These are phyloP conservation scores for Endogone sp. DNA, from an alignment of 192 early-diverging fungal genomes.

Conservation along the genomic window DNA sequence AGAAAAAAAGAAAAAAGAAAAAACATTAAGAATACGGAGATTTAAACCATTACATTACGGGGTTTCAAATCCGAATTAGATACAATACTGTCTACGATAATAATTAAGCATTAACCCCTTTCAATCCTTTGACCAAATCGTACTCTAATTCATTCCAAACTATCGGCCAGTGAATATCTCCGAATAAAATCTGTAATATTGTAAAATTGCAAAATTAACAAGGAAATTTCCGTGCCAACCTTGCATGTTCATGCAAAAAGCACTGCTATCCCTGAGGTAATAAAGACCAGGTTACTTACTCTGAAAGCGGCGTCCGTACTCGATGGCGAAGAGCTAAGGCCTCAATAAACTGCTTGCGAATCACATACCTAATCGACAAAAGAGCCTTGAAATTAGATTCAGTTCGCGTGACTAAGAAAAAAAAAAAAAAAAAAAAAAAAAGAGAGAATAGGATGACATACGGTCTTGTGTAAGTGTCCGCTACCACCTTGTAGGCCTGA, in stretches of 20 bases:
- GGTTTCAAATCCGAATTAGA: too few relatives aligned
- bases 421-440: neutral
- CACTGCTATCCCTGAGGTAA: too few relatives aligned
- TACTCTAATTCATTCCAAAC: too few relatives aligned
- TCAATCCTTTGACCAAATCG: too few relatives aligned
- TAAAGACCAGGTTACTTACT: constrained; percentile 33
- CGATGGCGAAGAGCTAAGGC: constrained; percentile 34
- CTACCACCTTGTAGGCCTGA: constrained; percentile 44
- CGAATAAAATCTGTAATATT: constrained; percentile 17
- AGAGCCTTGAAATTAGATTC: neutral
- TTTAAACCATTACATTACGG: too few relatives aligned
- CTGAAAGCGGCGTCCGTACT: constrained; percentile 27
- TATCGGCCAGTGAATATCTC: constrained; percentile 15
- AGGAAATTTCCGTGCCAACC: too few relatives aligned
- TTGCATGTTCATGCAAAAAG: too few relatives aligned
- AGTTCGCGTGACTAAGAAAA: too few relatives aligned
- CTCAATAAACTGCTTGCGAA: constrained; percentile 42
- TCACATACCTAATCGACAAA: constrained; percentile 11
- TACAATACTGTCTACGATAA: too few relatives aligned
- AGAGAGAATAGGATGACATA: constrained; percentile 31
- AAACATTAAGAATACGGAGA: too few relatives aligned
- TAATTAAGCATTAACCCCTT: too few relatives aligned
- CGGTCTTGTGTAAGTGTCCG: constrained; percentile 49
- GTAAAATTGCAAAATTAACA: neutral
- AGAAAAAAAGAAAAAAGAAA: neutral